These are phyloP conservation scores for Metschnikowia orientalis DNA, from an alignment of 805 yeast species.

Conservation along the genomic window DNA sequence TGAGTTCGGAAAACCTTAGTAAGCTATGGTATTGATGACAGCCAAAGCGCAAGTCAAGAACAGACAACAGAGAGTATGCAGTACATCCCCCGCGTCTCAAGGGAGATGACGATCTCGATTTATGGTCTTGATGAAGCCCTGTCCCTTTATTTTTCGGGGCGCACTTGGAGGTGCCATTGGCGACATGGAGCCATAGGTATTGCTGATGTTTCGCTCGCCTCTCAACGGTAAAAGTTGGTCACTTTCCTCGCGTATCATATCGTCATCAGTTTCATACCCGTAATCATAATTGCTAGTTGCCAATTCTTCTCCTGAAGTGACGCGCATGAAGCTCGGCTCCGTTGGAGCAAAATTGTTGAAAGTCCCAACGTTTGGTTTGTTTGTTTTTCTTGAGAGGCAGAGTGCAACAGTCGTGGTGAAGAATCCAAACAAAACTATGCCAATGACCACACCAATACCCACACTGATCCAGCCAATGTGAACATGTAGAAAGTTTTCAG, in stretches of 20 bases:
- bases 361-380: slow-evolving; percentile 2
- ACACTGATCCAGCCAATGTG: slow-evolving; percentile 66
- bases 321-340: slow-evolving; percentile 36
- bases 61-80: no score
- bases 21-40: no score
- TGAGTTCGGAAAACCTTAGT: no score
- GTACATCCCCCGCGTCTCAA: no score
- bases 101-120: slow-evolving; percentile 25
- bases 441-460: slow-evolving; percentile 62
- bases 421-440: slow-evolving; percentile 42
- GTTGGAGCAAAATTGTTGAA: slow-evolving; percentile 12
- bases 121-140: slow-evolving; percentile 16
- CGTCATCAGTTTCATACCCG: slow-evolving; percentile 44
- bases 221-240: slow-evolving; percentile 28
- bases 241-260: slow-evolving; percentile 28
- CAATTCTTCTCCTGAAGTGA: slow-evolving; percentile 28
- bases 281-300: slow-evolving; percentile 22
- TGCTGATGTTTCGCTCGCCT: slow-evolving; percentile 9
- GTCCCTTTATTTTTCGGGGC: slow-evolving; percentile 26
- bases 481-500: slow-evolving; percentile 45
- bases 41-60: no score
- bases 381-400: slow-evolving; percentile 12
- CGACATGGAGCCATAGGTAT: slow-evolving; percentile 10
- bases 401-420: slow-evolving; percentile 18
- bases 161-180: slow-evolving; percentile 18